Evolutionary conservation across 2,329 filamentous ascomycete genomes (phyloP).

Genomic region (Orbilia ellipsospora): DNA sequence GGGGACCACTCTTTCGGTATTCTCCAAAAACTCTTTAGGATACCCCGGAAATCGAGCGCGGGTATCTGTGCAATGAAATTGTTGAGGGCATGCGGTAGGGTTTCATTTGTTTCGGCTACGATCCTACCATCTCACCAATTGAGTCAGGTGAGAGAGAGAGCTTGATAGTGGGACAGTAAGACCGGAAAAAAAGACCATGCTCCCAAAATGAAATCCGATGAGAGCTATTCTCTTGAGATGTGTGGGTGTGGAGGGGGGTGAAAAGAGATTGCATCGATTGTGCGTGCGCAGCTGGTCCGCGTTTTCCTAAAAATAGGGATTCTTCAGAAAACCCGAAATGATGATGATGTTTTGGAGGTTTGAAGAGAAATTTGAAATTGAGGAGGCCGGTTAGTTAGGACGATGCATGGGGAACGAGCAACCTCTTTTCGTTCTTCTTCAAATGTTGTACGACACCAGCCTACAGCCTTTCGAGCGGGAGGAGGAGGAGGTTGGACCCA

Average conservation of each 20-base stretch:
- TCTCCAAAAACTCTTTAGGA: not conserved
- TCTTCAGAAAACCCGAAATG: slow-evolving; percentile 2
- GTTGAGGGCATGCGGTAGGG: not conserved
- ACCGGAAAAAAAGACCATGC: not conserved
- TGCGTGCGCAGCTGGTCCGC: slow-evolving; percentile 16
- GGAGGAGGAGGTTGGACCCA: slow-evolving; percentile 3
- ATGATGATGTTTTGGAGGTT: not conserved
- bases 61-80: too few species aligned
- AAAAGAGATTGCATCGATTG: slow-evolving; percentile 8
- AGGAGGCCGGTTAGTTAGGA: slow-evolving; percentile 36
- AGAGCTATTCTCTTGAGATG: not conserved
- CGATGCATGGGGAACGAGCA: slow-evolving; percentile 4
- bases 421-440: not conserved
- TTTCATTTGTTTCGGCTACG: slow-evolving; percentile 29
- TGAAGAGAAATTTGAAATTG: slow-evolving; percentile 32
- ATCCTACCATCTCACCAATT: slow-evolving; percentile 6
- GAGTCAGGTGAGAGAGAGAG: slow-evolving; percentile 25
- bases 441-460: slow-evolving; percentile 48
- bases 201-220: not conserved
- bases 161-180: not conserved
- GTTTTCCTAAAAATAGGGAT: slow-evolving; percentile 42
- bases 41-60: not conserved
- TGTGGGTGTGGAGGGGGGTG: too few species aligned
- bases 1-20: not conserved
- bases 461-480: slow-evolving; percentile 10